Conservation (phyloP, 176 grass and related monocot genomes). For the Saccharum officinarum region DNA sequence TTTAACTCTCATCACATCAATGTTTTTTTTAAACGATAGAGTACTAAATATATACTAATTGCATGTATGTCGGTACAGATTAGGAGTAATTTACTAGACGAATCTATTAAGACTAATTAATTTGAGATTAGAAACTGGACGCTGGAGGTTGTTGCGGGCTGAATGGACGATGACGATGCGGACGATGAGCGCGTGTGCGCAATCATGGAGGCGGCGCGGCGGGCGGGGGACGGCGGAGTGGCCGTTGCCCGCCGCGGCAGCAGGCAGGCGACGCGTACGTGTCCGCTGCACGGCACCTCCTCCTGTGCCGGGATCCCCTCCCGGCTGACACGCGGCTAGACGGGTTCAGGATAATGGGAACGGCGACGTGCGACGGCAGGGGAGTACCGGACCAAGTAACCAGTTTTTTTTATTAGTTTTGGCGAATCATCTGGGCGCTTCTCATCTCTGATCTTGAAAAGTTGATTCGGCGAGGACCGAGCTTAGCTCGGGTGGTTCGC, state of each 20-base stretch:
- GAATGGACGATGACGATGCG: neutral
- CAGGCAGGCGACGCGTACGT: neutral
- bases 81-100: no score
- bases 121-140: no score
- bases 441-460: neutral
- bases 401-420: neutral
- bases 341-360: neutral
- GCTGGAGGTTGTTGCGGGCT: neutral
- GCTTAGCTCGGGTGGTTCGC: no score
- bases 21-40: no score
- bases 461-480: no score
- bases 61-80: no score
- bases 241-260: neutral
- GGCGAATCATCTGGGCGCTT: conserved; percentile 12
- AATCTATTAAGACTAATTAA: no score
- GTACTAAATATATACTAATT: no score
- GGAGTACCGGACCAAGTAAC: neutral
- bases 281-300: neutral
- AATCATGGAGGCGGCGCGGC: neutral
- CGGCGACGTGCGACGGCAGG: neutral
- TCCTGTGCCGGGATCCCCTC: neutral
- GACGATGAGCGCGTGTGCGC: neutral
- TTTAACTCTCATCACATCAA: no score
- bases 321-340: neutral
- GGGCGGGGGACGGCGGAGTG: no score